Evolutionary conservation across 1,139 yeast species (phyloP).

Genomic region (Diutina catenulata): DNA sequence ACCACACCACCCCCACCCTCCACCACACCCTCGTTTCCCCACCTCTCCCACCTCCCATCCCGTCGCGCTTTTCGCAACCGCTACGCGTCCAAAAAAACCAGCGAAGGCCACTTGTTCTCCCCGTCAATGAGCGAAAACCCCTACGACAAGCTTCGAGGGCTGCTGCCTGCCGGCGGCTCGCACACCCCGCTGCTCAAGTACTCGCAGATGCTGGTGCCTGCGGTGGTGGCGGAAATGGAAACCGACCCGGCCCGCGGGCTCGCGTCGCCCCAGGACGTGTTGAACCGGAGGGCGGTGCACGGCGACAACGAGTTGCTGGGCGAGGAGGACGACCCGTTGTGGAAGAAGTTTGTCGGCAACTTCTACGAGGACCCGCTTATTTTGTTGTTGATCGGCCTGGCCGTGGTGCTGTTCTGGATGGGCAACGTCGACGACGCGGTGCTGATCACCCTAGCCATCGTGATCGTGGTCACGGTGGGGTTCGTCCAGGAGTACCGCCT

Average conservation of each 20-base stretch:
- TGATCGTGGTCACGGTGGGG: conserved; percentile 89
- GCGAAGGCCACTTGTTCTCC: too few relatives aligned
- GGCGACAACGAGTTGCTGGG: conserved; percentile 66
- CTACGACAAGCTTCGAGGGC: neutral
- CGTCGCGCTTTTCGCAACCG: too few relatives aligned
- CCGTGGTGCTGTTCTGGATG: conserved; percentile 73
- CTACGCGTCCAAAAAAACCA: too few relatives aligned
- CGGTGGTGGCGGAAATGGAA: conserved; percentile 47
- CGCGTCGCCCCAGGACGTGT: conserved; percentile 53
- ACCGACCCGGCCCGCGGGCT: conserved; percentile 55
- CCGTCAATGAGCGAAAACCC: conserved; percentile 2
- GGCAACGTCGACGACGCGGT: conserved; percentile 91
- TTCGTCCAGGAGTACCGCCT: conserved; percentile 93
- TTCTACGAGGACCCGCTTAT: conserved; percentile 88
- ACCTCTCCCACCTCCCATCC: too few relatives aligned
- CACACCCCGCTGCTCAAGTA: conserved; percentile 38
- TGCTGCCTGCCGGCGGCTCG: neutral
- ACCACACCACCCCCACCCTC: too few relatives aligned
- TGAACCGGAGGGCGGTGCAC: conserved; percentile 57
- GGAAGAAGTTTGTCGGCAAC: conserved; percentile 58
- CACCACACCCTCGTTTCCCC: too few relatives aligned
- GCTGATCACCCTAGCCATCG: conserved; percentile 75
- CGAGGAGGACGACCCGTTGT: conserved; percentile 66
- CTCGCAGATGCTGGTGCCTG: conserved; percentile 47
- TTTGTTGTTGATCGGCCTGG: conserved; percentile 76